phyloP scores from a whole-genome alignment of 495 filamentous ascomycete genomes.

The Hypomontagnella monticulosa region DNA sequence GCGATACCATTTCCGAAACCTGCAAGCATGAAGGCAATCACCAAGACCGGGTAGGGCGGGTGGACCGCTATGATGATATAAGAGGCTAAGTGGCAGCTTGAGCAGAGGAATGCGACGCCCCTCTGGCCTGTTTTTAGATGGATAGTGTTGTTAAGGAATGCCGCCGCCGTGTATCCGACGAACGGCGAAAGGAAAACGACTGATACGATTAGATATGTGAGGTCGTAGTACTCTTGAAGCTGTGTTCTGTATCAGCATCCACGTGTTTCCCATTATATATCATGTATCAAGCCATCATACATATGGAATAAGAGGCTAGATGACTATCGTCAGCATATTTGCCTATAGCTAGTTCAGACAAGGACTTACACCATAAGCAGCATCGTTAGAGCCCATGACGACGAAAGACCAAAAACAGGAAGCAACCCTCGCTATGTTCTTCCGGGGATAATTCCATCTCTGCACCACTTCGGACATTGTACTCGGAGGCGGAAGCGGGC shows the following conservation, averaged over 20 bases:
- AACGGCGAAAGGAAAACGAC: conserved; percentile 85
- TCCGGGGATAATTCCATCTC: conserved; percentile 75
- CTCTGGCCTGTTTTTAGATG: conserved; percentile 72
- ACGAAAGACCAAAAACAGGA: conserved; percentile 78
- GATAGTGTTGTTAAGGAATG: conserved; percentile 71
- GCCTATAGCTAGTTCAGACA: background rate
- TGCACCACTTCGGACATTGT: conserved; percentile 42
- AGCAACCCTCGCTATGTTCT: conserved; percentile 71
- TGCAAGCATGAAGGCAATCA: conserved; percentile 72
- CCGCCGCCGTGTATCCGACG: conserved; percentile 80
- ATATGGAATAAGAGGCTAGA: conserved; percentile 66
- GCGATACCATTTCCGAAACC: conserved; percentile 78
- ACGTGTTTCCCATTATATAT: conserved; percentile 41
- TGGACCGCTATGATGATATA: conserved; percentile 72
- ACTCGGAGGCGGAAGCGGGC: conserved; percentile 22
- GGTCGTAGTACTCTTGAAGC: conserved; percentile 72
- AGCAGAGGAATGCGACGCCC: conserved; percentile 75
- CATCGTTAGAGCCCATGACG: conserved; percentile 85
- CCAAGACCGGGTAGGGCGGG: conserved; percentile 80
- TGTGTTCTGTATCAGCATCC: conserved; percentile 35
- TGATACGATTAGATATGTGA: conserved; percentile 81
- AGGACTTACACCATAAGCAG: conserved; percentile 74
- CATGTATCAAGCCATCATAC: conserved; percentile 49
- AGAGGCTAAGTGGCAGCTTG: conserved; percentile 70
- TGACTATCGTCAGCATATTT: conserved; percentile 20